A percentile compares a stretch with the other conserved stretches of the same genome.
These are phyloP conservation scores for Epichloe sibirici DNA, from an alignment of 2,329 filamentous ascomycete species.

Conservation along the genomic window DNA sequence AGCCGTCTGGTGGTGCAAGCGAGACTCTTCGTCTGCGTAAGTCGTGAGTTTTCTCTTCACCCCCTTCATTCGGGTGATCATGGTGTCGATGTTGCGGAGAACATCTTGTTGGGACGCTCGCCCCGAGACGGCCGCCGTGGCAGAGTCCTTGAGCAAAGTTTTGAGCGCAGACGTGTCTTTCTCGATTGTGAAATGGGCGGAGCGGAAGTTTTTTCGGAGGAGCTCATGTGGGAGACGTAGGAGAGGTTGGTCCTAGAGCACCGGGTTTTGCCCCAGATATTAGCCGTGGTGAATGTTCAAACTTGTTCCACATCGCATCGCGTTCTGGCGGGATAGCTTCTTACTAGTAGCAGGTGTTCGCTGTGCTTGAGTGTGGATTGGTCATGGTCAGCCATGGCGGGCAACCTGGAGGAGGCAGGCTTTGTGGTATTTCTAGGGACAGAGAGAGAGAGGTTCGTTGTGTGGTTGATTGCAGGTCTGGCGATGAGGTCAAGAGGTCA, in stretches of 20 bases:
- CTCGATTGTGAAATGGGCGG: conserved; percentile 65
- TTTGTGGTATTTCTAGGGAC: not conserved
- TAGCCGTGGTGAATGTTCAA: not conserved
- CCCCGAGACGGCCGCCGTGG: conserved; percentile 54
- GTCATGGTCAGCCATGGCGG: conserved; percentile 45
- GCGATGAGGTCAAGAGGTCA: not conserved
- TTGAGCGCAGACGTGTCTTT: conserved; percentile 54
- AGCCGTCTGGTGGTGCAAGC: conserved; percentile 61
- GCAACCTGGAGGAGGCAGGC: not conserved
- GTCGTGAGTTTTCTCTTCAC: conserved; percentile 77
- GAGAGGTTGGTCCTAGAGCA: conserved; percentile 72
- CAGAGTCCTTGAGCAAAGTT: conserved; percentile 47
- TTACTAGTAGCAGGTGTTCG: conserved; percentile 62
- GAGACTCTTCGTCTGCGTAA: conserved; percentile 67
- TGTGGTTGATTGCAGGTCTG: not conserved
- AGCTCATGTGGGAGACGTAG: conserved; percentile 88
- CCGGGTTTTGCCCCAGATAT: not conserved
- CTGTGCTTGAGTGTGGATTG: conserved; percentile 61
- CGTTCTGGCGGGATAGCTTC: conserved; percentile 8
- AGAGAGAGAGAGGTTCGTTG: too few species aligned
- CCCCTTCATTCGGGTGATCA: conserved; percentile 73
- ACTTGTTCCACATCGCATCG: not conserved
- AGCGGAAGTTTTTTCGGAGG: conserved; percentile 86
- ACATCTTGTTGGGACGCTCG: conserved; percentile 54
- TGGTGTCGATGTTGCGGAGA: conserved; percentile 69